A percentile compares a stretch with the other conserved stretches of the same genome.
phyloP scores from a whole-genome alignment of 768 basidiomycete species.

The Hysterangium stoloniferum region DNA sequence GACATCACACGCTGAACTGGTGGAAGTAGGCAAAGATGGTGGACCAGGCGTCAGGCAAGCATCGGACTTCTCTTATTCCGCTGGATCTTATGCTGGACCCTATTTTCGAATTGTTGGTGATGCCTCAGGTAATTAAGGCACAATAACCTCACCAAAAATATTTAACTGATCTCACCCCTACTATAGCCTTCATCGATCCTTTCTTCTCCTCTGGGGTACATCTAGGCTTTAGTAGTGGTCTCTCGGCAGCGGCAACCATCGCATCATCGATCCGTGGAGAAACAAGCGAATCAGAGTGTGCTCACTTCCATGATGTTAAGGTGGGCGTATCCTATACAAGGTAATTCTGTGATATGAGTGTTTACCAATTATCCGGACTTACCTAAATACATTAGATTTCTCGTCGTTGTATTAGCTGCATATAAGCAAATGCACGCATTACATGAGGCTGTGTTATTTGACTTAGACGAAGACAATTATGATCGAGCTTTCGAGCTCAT shows the following conservation, averaged over 20 bases:
- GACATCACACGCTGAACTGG: slow-evolving; percentile 13
- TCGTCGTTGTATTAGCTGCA: slow-evolving; percentile 59
- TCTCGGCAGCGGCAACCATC: slow-evolving; percentile 50
- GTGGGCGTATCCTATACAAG: slow-evolving; percentile 52
- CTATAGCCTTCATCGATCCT: slow-evolving; percentile 50
- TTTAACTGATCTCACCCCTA: neutral
- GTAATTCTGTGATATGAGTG: slow-evolving; percentile 19
- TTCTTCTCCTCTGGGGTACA: slow-evolving; percentile 60
- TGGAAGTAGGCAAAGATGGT: neutral
- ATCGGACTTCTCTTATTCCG: slow-evolving; percentile 59
- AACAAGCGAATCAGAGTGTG: slow-evolving; percentile 39
- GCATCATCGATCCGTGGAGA: slow-evolving; percentile 47
- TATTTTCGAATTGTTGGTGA: slow-evolving; percentile 58
- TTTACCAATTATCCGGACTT: neutral
- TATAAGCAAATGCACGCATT: slow-evolving; percentile 13
- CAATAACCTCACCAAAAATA: neutral
- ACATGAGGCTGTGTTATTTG: neutral
- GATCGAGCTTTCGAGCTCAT: slow-evolving; percentile 49
- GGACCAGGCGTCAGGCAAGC: slow-evolving; percentile 22
- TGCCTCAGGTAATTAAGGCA: slow-evolving; percentile 42
- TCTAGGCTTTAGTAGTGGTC: slow-evolving; percentile 56
- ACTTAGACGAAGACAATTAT: slow-evolving; percentile 1
- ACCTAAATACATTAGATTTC: slow-evolving; percentile 38
- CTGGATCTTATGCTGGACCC: slow-evolving; percentile 44
- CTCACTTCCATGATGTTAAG: slow-evolving; percentile 46